Evolutionary conservation across 108 stramenopile species (phyloP).

Genomic region (Epithemia pelagica): DNA sequence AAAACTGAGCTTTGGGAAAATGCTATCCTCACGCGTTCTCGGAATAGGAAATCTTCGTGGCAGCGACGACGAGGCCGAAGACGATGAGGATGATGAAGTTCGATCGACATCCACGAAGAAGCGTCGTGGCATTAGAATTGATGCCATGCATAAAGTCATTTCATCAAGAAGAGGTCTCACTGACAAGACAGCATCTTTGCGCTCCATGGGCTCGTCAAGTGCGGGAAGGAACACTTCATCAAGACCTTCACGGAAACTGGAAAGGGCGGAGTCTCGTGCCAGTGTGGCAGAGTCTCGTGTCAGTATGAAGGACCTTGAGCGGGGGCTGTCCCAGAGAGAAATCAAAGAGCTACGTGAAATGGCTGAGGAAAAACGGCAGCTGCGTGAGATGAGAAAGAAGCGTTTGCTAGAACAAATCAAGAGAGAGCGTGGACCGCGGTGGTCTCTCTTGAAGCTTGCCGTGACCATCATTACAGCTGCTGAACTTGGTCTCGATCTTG

Average conservation of each 20-base stretch:
- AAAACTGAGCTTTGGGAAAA: neutral
- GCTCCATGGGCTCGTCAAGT: neutral
- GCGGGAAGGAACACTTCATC: neutral
- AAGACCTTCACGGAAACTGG: neutral
- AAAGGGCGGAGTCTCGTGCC: neutral
- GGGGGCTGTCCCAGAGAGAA: neutral
- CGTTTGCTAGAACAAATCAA: neutral
- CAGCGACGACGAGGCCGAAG: neutral
- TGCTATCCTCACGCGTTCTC: neutral
- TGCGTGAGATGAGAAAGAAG: neutral
- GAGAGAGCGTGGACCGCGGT: neutral
- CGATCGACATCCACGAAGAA: neutral
- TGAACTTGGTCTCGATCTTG: constrained; percentile 30
- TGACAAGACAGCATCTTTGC: neutral
- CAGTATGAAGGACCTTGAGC: neutral
- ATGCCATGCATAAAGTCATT: neutral
- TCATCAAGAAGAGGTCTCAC: neutral
- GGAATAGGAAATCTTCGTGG: neutral
- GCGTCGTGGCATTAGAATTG: neutral
- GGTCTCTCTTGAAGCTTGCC: neutral
- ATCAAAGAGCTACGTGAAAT: neutral
- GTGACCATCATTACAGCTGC: constrained; percentile 8
- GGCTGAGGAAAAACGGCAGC: neutral
- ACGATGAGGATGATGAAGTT: neutral
- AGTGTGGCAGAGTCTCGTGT: no score